These are phyloP conservation scores for Nothophytophthora sp. DNA, from an alignment of 352 stramenopile species.

Conservation along the genomic window DNA sequence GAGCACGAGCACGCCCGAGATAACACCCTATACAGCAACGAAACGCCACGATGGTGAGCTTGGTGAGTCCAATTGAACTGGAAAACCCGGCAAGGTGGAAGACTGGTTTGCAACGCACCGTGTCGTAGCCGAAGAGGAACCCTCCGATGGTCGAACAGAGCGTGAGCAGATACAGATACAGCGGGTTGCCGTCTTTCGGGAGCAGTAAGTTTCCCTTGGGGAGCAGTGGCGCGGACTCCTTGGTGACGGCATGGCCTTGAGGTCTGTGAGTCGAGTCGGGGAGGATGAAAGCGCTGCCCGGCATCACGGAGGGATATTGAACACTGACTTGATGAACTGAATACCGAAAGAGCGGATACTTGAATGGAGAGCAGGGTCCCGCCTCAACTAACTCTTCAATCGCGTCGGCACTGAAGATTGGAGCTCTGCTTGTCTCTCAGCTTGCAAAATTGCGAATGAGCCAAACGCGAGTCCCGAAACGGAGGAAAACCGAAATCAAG, in stretches of 20 bases:
- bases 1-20: constrained; percentile 63
- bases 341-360: too few relatives aligned
- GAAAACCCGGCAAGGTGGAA: too few relatives aligned
- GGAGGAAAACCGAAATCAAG: too few relatives aligned
- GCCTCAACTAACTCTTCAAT: background rate
- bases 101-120: too few relatives aligned
- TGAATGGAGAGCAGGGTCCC: too few relatives aligned
- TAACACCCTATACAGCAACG: too few relatives aligned
- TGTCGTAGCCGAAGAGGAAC: constrained; percentile 82
- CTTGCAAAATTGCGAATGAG: constrained; percentile 4
- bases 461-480: too few relatives aligned
- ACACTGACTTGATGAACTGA: too few relatives aligned
- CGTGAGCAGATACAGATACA: background rate
- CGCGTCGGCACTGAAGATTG: background rate
- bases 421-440: constrained; percentile 4
- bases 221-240: constrained; percentile 15
- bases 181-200: constrained; percentile 12
- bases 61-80: too few relatives aligned
- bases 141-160: background rate
- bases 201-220: constrained; percentile 12
- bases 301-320: too few relatives aligned
- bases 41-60: too few relatives aligned
- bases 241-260: background rate
- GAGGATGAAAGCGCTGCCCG: background rate
- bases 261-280: constrained; percentile 1